These are phyloP conservation scores for Zoysia pacifica DNA, from an alignment of 176 grass and related monocot genomes.

Conservation along the genomic window DNA sequence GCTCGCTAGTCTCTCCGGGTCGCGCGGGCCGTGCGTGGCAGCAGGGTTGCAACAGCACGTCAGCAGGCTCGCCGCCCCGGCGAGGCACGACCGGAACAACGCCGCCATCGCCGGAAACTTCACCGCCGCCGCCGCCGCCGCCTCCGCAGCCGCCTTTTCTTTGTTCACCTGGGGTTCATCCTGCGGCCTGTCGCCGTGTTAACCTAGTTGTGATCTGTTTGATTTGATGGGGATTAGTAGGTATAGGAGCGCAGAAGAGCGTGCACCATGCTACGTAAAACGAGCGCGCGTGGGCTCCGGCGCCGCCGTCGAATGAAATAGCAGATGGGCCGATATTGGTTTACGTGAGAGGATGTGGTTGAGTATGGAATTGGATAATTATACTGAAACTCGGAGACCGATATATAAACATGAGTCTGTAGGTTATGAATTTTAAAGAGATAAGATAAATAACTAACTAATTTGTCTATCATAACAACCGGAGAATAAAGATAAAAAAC, in stretches of 20 bases:
- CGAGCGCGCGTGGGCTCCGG: no score
- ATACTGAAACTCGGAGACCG: no score
- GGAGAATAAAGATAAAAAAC: no score
- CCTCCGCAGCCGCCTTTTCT: neutral
- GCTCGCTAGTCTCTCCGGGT: constrained; percentile 45
- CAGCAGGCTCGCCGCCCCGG: neutral
- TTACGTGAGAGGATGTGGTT: neutral
- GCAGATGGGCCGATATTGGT: neutral
- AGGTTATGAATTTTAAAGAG: no score
- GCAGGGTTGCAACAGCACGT: constrained; percentile 10
- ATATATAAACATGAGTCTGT: no score
- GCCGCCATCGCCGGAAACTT: neutral
- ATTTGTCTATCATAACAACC: no score
- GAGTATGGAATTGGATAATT: no score
- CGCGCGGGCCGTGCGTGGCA: constrained; percentile 18
- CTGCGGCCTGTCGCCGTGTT: neutral
- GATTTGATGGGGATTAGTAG: neutral
- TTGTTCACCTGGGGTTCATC: neutral
- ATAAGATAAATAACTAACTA: no score
- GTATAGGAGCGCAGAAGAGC: neutral
- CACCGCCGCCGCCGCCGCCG: neutral
- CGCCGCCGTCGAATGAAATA: neutral
- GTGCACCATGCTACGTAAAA: neutral
- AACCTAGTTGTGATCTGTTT: no score
- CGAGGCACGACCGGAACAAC: neutral